These are phyloP conservation scores for Plasmodium gaboni DNA, from an alignment of 169 alveolate species.

Conservation along the genomic window DNA sequence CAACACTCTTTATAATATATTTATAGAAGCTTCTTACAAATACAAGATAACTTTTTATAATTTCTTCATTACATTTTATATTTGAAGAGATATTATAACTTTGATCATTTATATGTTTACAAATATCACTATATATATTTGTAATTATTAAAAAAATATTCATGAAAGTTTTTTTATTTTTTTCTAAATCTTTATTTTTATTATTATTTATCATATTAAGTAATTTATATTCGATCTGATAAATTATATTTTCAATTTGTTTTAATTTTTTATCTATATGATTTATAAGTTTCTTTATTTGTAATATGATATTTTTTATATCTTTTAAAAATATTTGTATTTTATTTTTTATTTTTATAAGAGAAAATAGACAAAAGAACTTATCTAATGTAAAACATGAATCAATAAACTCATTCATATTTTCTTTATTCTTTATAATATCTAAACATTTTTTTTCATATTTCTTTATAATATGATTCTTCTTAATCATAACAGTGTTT, in stretches of 20 bases:
- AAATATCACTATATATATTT: slow-evolving; percentile 33
- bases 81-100: slow-evolving; percentile 6
- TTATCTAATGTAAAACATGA: slow-evolving; percentile 18
- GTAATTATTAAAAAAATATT: slow-evolving; percentile 40
- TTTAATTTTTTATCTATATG: slow-evolving; percentile 19
- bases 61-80: slow-evolving; percentile 37
- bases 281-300: slow-evolving; percentile 22
- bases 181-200: slow-evolving; percentile 13
- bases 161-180: slow-evolving; percentile 41
- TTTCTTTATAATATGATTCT: slow-evolving; percentile 22
- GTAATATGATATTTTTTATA: slow-evolving; percentile 24
- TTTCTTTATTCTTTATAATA: neutral
- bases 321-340: slow-evolving; percentile 18
- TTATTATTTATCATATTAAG: slow-evolving; percentile 1
- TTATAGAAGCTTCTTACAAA: slow-evolving; percentile 36
- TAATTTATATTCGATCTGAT: slow-evolving; percentile 6
- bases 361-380: slow-evolving; percentile 40
- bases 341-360: slow-evolving; percentile 41
- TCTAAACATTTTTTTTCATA: neutral
- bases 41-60: slow-evolving; percentile 17
- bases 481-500: slow-evolving; percentile 3
- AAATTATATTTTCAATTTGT: slow-evolving; percentile 13
- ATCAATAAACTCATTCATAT: neutral
- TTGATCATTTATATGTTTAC: slow-evolving; percentile 26
- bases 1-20: slow-evolving; percentile 24